phyloP scores from a whole-genome alignment of 2,329 filamentous ascomycete species.

The Aaosphaeria arxii region DNA sequence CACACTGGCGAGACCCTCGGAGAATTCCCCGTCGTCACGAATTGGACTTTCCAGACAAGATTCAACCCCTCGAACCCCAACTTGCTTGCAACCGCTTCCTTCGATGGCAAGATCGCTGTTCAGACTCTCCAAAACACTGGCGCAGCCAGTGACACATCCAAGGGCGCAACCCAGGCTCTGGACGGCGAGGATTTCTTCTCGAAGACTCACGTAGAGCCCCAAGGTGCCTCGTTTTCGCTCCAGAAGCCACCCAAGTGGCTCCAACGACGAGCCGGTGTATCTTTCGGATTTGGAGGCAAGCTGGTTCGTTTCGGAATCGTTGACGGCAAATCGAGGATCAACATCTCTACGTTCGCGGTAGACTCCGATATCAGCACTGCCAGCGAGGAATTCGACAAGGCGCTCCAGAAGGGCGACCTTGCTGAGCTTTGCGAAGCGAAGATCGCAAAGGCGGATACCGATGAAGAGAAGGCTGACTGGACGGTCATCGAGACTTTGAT shows the following conservation, averaged over 20 bases:
- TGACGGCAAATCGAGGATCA: conserved; percentile 71
- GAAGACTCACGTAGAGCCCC: conserved; percentile 85
- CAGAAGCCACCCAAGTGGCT: conserved; percentile 86
- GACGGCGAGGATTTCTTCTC: conserved; percentile 97
- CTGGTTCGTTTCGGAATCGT: conserved; percentile 72
- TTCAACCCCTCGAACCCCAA: conserved; percentile 94
- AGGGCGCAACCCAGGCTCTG: conserved; percentile 57
- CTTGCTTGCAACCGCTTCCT: conserved; percentile 90
- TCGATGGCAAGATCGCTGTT: conserved; percentile 92
- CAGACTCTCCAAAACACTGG: conserved; percentile 96
- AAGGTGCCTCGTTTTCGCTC: conserved; percentile 85
- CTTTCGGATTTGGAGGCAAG: conserved; percentile 95
- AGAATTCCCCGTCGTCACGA: conserved; percentile 96
- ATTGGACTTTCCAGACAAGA: conserved; percentile 95
- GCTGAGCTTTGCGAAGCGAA: conserved; percentile 76
- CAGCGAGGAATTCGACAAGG: conserved; percentile 82
- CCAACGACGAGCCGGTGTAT: conserved; percentile 77
- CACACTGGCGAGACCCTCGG: conserved; percentile 84
- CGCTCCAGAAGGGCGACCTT: conserved; percentile 75
- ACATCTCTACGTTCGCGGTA: conserved; percentile 83
- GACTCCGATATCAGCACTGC: conserved; percentile 81
- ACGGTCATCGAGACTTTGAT: conserved; percentile 87
- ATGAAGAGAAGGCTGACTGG: conserved; percentile 96
- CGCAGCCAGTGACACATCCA: conserved; percentile 60
- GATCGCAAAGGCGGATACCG: conserved; percentile 69